Base-by-base conservation (phyloP, 2,329 filamentous ascomycete genomes). In the Fusarium zealandicum region DNA sequence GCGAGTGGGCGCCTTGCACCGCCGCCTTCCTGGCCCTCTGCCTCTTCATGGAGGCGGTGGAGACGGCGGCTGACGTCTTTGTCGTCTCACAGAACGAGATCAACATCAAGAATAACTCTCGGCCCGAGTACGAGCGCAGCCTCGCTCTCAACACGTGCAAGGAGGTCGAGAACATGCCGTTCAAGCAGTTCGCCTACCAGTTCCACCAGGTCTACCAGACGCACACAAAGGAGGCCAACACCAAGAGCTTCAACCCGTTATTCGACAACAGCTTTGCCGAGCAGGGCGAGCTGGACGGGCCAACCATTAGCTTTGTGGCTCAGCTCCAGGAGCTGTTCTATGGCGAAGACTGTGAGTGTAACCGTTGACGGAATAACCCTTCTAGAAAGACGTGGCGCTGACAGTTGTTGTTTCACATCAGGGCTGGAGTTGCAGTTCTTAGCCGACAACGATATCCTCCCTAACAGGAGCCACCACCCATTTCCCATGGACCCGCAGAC, bases 161-260 rank as follows among this genome's bases (percentile, higher is more conserved):
- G 25, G 79, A 82, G 65, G 75, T 85, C 39, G 82, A 85, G 66
- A 82, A 83, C 60, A 73, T 85, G 73, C 82, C 82, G 1, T 85
- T 85, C 65, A 81, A 79, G 69, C 82, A 85, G 69, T 84, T 85
- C 63, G 80, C 80, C 4, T 83, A 81, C 58, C 82, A 84, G 69
- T 85, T 85, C 66, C 82, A 85, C 68, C 78, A 83, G 64, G 76
- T 83, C 50, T 85, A 83, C 63, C 81, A 84, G 73, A 85, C 82
- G 16, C 80, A 84, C 66, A 76, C 74, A 48, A 75, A 74, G 59
- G 80, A 83, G 57, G 73, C 74, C 4, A 76, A 76, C 36, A 68
- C 75, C 7, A 80, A 74, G 68, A 74, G 81, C 41, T 85, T 84
- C 65, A 85, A 85, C 61, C 82, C 82, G 14, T 68, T 85, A n/a